Evolutionary conservation across 2,329 filamentous ascomycete genomes (phyloP).

Genomic region (Ustulina deusta): DNA sequence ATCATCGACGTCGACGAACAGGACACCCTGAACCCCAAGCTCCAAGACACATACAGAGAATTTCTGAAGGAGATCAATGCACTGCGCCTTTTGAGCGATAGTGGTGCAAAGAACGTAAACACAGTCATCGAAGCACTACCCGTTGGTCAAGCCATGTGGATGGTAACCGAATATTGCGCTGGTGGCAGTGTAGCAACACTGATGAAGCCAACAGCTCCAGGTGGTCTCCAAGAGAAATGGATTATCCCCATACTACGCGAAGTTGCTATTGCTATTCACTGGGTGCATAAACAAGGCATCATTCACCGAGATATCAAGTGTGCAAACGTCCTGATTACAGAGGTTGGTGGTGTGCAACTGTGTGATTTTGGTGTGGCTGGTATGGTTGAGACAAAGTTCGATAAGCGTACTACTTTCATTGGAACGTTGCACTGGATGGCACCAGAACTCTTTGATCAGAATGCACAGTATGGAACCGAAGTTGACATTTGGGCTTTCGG

Average conservation of each 20-base stretch:
- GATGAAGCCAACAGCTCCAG: slow-evolving; percentile 75
- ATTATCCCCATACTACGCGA: slow-evolving; percentile 76
- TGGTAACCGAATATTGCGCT: slow-evolving; percentile 87
- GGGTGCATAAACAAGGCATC: slow-evolving; percentile 76
- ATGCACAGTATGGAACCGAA: slow-evolving; percentile 75
- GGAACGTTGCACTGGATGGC: slow-evolving; percentile 91
- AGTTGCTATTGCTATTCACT: slow-evolving; percentile 73
- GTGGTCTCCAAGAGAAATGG: slow-evolving; percentile 76
- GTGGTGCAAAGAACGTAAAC: slow-evolving; percentile 82
- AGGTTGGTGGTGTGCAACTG: slow-evolving; percentile 80
- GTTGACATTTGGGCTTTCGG: slow-evolving; percentile 90
- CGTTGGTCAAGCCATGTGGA: slow-evolving; percentile 85
- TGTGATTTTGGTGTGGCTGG: slow-evolving; percentile 89
- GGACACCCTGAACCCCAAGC: slow-evolving; percentile 74
- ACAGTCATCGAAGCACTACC: slow-evolving; percentile 82
- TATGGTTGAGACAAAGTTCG: slow-evolving; percentile 78
- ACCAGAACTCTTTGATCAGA: slow-evolving; percentile 77
- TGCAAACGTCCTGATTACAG: slow-evolving; percentile 83
- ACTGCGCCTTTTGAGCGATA: slow-evolving; percentile 78
- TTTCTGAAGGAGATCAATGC: slow-evolving; percentile 77
- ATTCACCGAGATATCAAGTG: slow-evolving; percentile 80
- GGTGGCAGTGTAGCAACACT: slow-evolving; percentile 83
- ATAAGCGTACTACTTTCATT: slow-evolving; percentile 84
- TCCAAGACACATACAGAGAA: slow-evolving; percentile 75
- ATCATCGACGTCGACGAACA: slow-evolving; percentile 86